Percentiles rank a stretch among this genome's conserved stretches.
phyloP scores from a whole-genome alignment of 805 yeast species.

The Metschnikowia cerradonensis region DNA sequence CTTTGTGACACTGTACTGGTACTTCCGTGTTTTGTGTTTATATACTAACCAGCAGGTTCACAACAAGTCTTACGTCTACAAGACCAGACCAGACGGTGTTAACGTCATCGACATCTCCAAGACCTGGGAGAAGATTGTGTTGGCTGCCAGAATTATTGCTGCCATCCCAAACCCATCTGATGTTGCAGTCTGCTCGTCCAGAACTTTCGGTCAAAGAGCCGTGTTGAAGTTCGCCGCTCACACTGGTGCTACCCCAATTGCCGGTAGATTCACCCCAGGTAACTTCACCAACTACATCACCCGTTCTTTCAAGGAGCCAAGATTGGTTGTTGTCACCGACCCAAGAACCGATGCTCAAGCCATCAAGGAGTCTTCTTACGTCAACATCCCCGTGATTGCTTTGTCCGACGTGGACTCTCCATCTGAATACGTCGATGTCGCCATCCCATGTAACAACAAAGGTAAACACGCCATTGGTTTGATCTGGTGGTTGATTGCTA shows the following conservation, averaged over 20 bases:
- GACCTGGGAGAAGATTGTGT: slow-evolving; percentile 99
- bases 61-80: slow-evolving; percentile 95
- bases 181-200: slow-evolving; percentile 97
- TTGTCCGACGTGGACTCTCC: slow-evolving; percentile 98
- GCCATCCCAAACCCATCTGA: slow-evolving; percentile 98
- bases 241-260: slow-evolving; percentile 99
- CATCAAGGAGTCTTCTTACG: slow-evolving; percentile 99
- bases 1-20: neutral
- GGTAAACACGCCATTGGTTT: slow-evolving; percentile 99
- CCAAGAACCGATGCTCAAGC: slow-evolving; percentile 99
- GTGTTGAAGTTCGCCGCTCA: slow-evolving; percentile 98
- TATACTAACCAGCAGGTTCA: slow-evolving; percentile 53
- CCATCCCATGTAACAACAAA: slow-evolving; percentile 99
- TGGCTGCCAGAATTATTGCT: slow-evolving; percentile 99
- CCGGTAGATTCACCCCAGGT: slow-evolving; percentile 99
- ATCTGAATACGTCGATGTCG: slow-evolving; percentile 96
- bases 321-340: slow-evolving; percentile 98
- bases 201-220: slow-evolving; percentile 99
- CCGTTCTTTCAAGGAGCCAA: slow-evolving; percentile 99
- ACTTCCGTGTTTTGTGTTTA: neutral
- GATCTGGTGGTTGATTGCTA: slow-evolving; percentile 98
- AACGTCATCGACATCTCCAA: slow-evolving; percentile 97
- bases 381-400: slow-evolving; percentile 99
- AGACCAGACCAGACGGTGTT: slow-evolving; percentile 99
- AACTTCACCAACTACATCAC: slow-evolving; percentile 99